Evolutionary conservation across 371 early-diverging fungal genomes (phyloP).

Genomic region (Fennellomyces sp.): DNA sequence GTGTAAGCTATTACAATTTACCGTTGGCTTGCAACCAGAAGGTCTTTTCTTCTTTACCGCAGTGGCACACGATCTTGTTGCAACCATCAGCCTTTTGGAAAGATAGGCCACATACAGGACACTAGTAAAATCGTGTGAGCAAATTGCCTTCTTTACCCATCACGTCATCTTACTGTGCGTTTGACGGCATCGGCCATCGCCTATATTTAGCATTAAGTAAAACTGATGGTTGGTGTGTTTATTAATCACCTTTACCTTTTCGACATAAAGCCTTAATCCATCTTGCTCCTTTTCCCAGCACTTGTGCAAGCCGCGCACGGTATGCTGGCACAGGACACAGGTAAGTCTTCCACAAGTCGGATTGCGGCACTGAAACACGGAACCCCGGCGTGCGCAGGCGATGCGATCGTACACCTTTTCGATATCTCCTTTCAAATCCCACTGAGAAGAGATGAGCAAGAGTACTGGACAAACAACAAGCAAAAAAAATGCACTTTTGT

Average conservation of each 20-base stretch:
- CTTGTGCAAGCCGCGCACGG: constrained; percentile 52
- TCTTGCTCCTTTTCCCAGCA: constrained; percentile 63
- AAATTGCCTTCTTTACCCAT: background rate
- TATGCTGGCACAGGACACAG: constrained; percentile 52
- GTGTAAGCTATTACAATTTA: too few species aligned
- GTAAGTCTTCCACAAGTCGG: constrained; percentile 47
- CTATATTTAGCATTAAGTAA: too few species aligned
- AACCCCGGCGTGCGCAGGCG: constrained; percentile 31
- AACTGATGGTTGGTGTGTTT: too few species aligned
- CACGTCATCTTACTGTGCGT: constrained; percentile 53
- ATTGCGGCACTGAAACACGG: constrained; percentile 53
- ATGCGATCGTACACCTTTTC: constrained; percentile 37
- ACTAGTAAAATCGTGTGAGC: constrained; percentile 35
- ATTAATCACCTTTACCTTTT: constrained; percentile 34
- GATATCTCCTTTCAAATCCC: constrained; percentile 34
- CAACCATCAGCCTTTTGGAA: constrained; percentile 70
- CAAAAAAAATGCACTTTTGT: constrained; percentile 4
- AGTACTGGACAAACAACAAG: constrained; percentile 6
- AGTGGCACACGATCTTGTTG: constrained; percentile 71
- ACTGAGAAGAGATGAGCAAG: constrained; percentile 21
- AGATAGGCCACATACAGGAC: constrained; percentile 60
- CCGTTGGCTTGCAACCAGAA: too few species aligned
- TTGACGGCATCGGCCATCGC: constrained; percentile 73
- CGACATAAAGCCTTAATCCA: constrained; percentile 61
- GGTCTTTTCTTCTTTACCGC: too few species aligned